phyloP scores from a whole-genome alignment of 345 rosid genomes.

The Eucalyptus brandiana region DNA sequence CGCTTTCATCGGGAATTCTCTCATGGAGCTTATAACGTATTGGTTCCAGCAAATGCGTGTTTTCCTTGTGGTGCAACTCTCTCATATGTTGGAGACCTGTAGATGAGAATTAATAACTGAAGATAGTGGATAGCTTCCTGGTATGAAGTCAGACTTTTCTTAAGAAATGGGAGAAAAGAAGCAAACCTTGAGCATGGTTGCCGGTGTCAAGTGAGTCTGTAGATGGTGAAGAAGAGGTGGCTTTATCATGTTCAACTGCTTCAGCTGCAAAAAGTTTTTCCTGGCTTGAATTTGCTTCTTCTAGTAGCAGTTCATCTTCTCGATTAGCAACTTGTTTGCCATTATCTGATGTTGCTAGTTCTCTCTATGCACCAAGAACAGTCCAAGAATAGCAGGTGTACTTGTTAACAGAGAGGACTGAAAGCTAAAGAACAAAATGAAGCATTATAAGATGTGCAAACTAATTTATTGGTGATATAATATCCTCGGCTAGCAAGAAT shows the following conservation, averaged over 20 bases:
- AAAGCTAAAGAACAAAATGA: background rate
- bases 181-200: background rate
- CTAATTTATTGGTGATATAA: background rate
- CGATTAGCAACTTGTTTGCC: background rate
- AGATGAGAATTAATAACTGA: background rate
- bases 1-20: background rate
- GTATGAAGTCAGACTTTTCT: background rate
- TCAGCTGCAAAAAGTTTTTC: background rate
- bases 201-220: background rate
- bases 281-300: background rate
- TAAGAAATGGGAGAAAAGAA: background rate
- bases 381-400: background rate
- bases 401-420: background rate
- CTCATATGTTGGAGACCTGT: background rate
- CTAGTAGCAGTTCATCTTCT: conserved; percentile 6
- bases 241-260: conserved; percentile 4
- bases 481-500: background rate
- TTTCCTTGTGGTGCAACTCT: background rate
- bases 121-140: background rate
- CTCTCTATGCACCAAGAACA: conserved; percentile 18
- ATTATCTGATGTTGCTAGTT: conserved; percentile 4
- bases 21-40: background rate
- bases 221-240: background rate
- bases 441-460: background rate
- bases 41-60: background rate